Evolutionary conservation across 208 protist species (phyloP), one percentile per base, ranked within the genome.

Genomic region (Trypanosoma brucei): DNA sequence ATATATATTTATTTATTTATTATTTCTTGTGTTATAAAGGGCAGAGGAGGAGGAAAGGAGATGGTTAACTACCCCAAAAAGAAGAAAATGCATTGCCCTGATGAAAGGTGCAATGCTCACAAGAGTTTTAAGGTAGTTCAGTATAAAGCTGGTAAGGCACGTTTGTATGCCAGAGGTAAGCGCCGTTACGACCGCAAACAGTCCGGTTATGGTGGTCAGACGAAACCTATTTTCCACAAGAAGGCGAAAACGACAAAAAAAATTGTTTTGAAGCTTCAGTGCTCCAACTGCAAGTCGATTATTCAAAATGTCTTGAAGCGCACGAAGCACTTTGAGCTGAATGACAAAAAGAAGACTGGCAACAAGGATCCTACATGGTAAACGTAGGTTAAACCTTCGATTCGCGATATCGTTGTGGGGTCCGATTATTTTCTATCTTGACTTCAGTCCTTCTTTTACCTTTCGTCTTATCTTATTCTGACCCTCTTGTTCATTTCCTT

Each of bases 191-290:
- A 99, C 83, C 86, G 97, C 61, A 99, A 99, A 84, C 98, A 99
- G 97, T 86, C 83, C 50, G 99, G 99, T 87, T 99, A 99, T 81
- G 99, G 99, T 97, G 99, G 98, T 86, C 99, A 99, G 95, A 99
- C 98, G 76, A 99, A 99, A 96, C 99, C 98, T 50, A 96, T 99
- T 72, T 99, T 99, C 92, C 96, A 99, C 84, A 99, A 99, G 92
- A 99, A 99, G 95, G 97, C 98, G 51, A 99, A 99, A 91, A 99
- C 97, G 34, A 99, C 98, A 55, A 99, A 99, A 94, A 99, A 99
- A 95, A 99, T 99, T 86, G 94, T 97, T 14, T 89, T 99, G 38
- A 98, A 98, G 80, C 88, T 99, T 34, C 96, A 99, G 83, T 99
- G 98, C 95, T 93, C 90, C 51, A 71, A 84, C 52, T 99, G 98